These are phyloP conservation scores for Cucurbita argyrosperma DNA, from an alignment of 306 rosid species.

Conservation along the genomic window DNA sequence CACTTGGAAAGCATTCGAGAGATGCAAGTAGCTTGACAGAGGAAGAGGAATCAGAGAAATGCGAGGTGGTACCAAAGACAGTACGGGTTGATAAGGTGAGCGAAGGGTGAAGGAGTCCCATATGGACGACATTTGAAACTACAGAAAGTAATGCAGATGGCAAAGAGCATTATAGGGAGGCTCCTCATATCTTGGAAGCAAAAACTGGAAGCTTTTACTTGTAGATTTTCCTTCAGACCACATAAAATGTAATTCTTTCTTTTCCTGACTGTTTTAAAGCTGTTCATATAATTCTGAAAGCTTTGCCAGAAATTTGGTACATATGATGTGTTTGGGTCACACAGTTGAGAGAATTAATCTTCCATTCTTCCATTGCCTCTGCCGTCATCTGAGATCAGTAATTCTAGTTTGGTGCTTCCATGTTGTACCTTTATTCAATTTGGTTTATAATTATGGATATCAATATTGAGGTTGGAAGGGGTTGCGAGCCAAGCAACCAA, in stretches of 20 bases:
- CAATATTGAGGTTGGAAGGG: neutral
- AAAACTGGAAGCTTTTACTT: constrained; percentile 23
- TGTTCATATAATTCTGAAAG: constrained; percentile 1
- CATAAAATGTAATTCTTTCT: neutral
- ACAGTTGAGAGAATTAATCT: neutral
- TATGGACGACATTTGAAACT: constrained; percentile 15
- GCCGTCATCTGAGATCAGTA: neutral
- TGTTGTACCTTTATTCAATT: neutral
- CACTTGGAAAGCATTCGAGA: constrained; percentile 46
- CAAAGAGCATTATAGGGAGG: constrained; percentile 13
- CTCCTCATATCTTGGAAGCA: constrained; percentile 28
- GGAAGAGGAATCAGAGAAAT: constrained; percentile 27
- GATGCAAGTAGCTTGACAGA: constrained; percentile 17
- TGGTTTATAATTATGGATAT: neutral
- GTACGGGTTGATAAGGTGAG: constrained; percentile 24
- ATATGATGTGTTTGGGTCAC: neutral
- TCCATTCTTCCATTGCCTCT: neutral
- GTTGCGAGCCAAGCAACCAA: neutral
- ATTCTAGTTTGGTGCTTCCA: neutral
- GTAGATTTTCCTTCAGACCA: constrained; percentile 19
- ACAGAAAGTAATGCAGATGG: constrained; percentile 19
- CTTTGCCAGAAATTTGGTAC: neutral
- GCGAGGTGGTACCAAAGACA: constrained; percentile 28
- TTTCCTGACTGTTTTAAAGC: neutral
- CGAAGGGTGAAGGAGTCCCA: constrained; percentile 31